These are phyloP conservation scores for Ascoidea asiatica DNA, from an alignment of 805 yeast species.

Conservation along the genomic window DNA sequence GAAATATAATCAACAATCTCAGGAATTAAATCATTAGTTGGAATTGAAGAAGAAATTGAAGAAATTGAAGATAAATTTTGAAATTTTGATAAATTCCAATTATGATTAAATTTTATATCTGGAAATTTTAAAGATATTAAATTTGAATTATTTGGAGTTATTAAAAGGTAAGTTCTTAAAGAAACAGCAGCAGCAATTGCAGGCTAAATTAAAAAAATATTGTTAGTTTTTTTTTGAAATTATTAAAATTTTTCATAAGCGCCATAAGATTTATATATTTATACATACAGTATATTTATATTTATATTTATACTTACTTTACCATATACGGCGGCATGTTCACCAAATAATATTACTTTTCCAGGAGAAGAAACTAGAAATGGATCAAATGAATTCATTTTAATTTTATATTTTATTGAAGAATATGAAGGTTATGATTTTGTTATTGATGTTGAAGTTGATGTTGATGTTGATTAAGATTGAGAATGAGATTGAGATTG, in stretches of 20 bases:
- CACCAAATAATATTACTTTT: constrained; percentile 90
- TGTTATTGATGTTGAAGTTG: too few species aligned
- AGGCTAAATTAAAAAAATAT: too few species aligned
- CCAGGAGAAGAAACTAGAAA: constrained; percentile 91
- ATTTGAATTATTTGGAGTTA: constrained; percentile 25
- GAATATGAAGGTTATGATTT: too few species aligned
- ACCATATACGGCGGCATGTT: constrained; percentile 89
- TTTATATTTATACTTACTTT: constrained; percentile 35
- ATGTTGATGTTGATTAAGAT: too few species aligned
- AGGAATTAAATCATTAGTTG: constrained; percentile 42
- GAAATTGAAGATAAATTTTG: constrained; percentile 21
- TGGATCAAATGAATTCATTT: too few species aligned
- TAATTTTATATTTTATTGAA: too few species aligned
- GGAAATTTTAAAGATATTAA: constrained; percentile 62
- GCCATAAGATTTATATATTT: too few species aligned
- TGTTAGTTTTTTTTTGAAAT: too few species aligned
- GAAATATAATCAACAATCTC: constrained; percentile 39
- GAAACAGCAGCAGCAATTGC: constrained; percentile 73
- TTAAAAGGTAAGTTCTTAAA: constrained; percentile 69
- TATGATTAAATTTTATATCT: constrained; percentile 53
- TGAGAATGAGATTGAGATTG: too few species aligned
- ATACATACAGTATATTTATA: too few species aligned
- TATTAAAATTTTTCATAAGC: too few species aligned
- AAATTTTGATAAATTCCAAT: constrained; percentile 48
- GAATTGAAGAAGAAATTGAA: constrained; percentile 11